Evolutionary conservation across 371 early-diverging fungal genomes (phyloP), one percentile per base, ranked within the genome.

Genomic region (Lichtheimia corymbifera): DNA sequence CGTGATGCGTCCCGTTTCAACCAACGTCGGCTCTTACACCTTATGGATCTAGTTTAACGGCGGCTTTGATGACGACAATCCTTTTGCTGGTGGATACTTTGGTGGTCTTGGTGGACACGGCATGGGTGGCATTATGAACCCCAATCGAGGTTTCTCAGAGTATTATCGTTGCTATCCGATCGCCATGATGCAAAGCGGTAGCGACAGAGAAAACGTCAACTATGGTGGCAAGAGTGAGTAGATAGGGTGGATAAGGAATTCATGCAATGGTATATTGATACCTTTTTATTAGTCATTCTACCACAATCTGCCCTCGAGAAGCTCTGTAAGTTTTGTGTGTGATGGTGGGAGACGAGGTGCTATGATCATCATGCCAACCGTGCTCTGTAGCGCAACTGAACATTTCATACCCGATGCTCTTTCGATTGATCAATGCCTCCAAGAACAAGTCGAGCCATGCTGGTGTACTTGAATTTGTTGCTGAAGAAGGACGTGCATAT

Each of bases 401-500:
- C 67, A 93, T 96, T 58, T 89, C 87, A 12, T 96, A 94, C 67
- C 99, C 99, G 12, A 92, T 97, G 94, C 73, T 94, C 25, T 97
- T 98, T 70, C 83, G 86, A 61, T 74, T 98, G 41, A 73, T 71
- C 25, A 92, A 85, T 71, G 82, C 73, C 53, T 66, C 66, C 17
- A 74, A 69, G 14, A 70, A 76, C 45, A 74, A 68, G 52, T 74
- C 83, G 50, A 94, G 99, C 12, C 94, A 99, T 71, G 96, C 96
- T 24, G 98, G 99, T 68, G 99, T 99, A 2, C 87, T 99, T 6
- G 99, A 99, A 76, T 99, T 99, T 72, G 96, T 93, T 35, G 98
- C 97, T 22, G 96, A 97, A 67, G 97, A 97, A 77, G 99, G 97
- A 20, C 83, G 94, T 27, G 92, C 92, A 5, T 96, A 97, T 68